Evolutionary conservation across 1,284 basidiomycete species (phyloP).

Genomic region (Leccinum pallidistipes): DNA sequence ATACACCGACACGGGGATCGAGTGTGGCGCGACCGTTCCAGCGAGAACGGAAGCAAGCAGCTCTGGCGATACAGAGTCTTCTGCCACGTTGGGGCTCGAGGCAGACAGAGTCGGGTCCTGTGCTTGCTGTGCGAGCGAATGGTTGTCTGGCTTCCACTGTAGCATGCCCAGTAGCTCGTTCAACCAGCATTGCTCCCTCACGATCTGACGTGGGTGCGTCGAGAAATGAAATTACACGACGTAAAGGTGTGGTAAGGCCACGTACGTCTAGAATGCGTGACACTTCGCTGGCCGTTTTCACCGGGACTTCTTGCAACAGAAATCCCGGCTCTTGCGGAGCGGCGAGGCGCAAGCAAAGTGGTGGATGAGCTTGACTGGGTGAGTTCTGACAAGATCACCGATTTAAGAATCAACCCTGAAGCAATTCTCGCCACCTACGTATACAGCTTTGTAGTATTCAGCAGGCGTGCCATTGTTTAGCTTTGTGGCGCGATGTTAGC

Average conservation of each 20-base stretch:
- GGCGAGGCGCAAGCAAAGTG: constrained; percentile 62
- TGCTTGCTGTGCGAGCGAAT: constrained; percentile 2
- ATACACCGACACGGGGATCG: constrained; percentile 36
- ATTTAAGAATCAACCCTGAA: constrained; percentile 6
- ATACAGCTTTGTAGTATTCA: constrained; percentile 42
- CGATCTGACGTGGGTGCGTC: constrained; percentile 48
- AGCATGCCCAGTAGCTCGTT: constrained; percentile 62
- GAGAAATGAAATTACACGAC: neutral
- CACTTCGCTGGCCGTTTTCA: constrained; percentile 66
- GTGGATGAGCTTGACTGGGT: constrained; percentile 61
- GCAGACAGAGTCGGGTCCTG: constrained; percentile 27
- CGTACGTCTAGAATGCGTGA: constrained; percentile 69
- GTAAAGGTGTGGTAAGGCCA: neutral
- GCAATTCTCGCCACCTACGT: constrained; percentile 36
- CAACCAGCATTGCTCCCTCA: constrained; percentile 77
- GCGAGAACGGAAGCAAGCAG: constrained; percentile 33
- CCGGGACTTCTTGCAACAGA: constrained; percentile 63
- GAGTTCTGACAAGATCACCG: constrained; percentile 47
- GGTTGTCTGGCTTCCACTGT: constrained; percentile 53
- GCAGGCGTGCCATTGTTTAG: constrained; percentile 27
- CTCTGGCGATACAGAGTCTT: constrained; percentile 16
- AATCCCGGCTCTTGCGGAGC: constrained; percentile 73
- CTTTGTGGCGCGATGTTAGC: constrained; percentile 21
- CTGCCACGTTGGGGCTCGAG: constrained; percentile 46
- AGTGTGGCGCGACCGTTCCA: constrained; percentile 31